phyloP scores from a whole-genome alignment of 1,139 yeast species.

The Citeromyces hawaiiensis region DNA sequence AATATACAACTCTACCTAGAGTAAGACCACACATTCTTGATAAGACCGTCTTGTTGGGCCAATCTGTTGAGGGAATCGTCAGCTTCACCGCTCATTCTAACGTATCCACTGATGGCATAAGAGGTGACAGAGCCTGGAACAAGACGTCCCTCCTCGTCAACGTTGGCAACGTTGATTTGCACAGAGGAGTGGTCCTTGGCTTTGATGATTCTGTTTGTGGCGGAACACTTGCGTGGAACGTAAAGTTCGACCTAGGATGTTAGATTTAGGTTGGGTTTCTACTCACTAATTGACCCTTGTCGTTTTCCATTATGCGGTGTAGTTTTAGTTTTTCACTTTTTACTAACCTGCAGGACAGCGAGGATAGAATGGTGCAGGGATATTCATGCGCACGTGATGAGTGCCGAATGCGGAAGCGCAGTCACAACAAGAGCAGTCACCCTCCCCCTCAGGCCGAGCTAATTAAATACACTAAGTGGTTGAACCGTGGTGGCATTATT shows the following conservation, averaged over 20 bases:
- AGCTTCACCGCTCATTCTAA: constrained; percentile 86
- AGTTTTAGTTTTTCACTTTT: constrained; percentile 1
- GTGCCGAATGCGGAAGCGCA: constrained; percentile 1
- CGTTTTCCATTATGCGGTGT: constrained; percentile 91
- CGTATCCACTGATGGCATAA: constrained; percentile 95
- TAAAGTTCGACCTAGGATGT: constrained; percentile 83
- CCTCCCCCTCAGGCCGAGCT: too few species aligned
- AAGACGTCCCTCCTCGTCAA: constrained; percentile 93
- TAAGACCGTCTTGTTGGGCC: constrained; percentile 97
- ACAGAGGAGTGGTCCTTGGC: constrained; percentile 99
- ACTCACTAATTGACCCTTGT: constrained; percentile 98
- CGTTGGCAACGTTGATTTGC: constrained; percentile 79
- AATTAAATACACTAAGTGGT: too few species aligned
- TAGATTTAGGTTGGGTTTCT: constrained; percentile 4
- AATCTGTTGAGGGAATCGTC: constrained; percentile 99
- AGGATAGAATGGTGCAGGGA: background rate
- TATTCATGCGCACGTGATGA: background rate
- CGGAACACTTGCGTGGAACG: constrained; percentile 99
- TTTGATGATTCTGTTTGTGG: constrained; percentile 99
- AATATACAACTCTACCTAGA: constrained; percentile 56
- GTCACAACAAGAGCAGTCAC: background rate
- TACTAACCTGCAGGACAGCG: background rate
- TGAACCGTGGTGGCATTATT: too few species aligned
- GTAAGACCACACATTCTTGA: constrained; percentile 98
- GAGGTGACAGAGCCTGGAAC: constrained; percentile 86